Conservation (phyloP, 805 yeast genomes). For the Saccharomycopsis schoenii region DNA sequence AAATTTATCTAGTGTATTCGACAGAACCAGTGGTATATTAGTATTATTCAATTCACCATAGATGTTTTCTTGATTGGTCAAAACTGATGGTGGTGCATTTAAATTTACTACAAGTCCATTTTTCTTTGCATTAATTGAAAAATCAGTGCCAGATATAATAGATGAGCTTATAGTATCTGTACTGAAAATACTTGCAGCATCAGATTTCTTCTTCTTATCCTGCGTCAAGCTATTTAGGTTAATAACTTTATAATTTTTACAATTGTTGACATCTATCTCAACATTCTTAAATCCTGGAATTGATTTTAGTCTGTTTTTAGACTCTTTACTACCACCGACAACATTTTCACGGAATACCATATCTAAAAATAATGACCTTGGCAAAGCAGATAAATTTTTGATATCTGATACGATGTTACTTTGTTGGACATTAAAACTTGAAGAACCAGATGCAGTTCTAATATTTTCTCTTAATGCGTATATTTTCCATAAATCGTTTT, state of each 20-base stretch:
- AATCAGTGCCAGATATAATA: neutral
- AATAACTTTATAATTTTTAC: conserved; percentile 4
- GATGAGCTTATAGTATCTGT: conserved; percentile 9
- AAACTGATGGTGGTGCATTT: conserved; percentile 32
- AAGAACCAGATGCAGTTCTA: conserved; percentile 40
- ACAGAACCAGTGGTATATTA: conserved; percentile 27
- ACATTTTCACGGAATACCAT: conserved; percentile 20
- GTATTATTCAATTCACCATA: conserved; percentile 34
- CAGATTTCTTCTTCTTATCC: neutral
- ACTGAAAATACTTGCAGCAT: conserved; percentile 10
- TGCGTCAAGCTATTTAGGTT: neutral
- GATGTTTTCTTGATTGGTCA: conserved; percentile 31
- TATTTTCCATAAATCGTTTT: conserved; percentile 75
- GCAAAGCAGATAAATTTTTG: conserved; percentile 31
- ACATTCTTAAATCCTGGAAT: neutral
- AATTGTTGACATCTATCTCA: neutral
- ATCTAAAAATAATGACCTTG: conserved; percentile 45
- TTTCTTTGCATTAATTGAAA: neutral
- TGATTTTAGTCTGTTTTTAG: neutral
- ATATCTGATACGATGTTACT: conserved; percentile 21
- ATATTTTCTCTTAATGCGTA: conserved; percentile 62
- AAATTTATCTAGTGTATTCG: conserved; percentile 31
- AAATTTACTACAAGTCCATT: conserved; percentile 27
- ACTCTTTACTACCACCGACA: neutral
- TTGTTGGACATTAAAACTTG: conserved; percentile 15